phyloP scores from a whole-genome alignment of 1,284 basidiomycete species.

The Leccinum solheimii region DNA sequence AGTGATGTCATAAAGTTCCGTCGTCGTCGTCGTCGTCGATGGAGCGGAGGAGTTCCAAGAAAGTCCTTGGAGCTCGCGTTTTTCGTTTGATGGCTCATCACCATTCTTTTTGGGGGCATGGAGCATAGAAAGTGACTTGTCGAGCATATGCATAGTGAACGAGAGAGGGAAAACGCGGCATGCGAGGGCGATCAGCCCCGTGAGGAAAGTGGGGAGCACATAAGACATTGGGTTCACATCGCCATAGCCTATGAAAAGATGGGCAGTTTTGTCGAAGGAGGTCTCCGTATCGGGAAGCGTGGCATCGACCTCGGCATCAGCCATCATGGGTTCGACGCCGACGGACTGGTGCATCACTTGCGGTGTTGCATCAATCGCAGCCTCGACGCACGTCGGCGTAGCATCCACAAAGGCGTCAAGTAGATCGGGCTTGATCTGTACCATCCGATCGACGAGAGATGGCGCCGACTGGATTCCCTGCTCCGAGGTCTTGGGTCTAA shows the following conservation, averaged over 20 bases:
- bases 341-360: slow-evolving; percentile 41
- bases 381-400: slow-evolving; percentile 34
- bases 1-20: slow-evolving; percentile 33
- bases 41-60: slow-evolving; percentile 23
- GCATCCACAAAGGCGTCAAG: slow-evolving; percentile 50
- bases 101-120: slow-evolving; percentile 33
- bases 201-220: slow-evolving; percentile 44
- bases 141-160: slow-evolving; percentile 41
- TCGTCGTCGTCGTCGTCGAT: slow-evolving; percentile 19
- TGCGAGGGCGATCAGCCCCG: slow-evolving; percentile 44
- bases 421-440: slow-evolving; percentile 45
- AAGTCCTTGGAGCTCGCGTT: slow-evolving; percentile 31
- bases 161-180: slow-evolving; percentile 47
- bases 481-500: slow-evolving; percentile 44
- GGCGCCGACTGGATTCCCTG: slow-evolving; percentile 51
- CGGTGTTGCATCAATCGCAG: slow-evolving; percentile 36
- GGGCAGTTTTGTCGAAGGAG: slow-evolving; percentile 28
- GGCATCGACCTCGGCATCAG: slow-evolving; percentile 36
- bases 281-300: slow-evolving; percentile 27
- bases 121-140: slow-evolving; percentile 37
- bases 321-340: slow-evolving; percentile 36
- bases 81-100: slow-evolving; percentile 33
- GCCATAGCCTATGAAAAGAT: slow-evolving; percentile 28
- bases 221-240: slow-evolving; percentile 30
- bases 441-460: slow-evolving; percentile 43